These are phyloP conservation scores for Blastobotrys attinorum DNA, from an alignment of 805 yeast genomes.

Conservation along the genomic window DNA sequence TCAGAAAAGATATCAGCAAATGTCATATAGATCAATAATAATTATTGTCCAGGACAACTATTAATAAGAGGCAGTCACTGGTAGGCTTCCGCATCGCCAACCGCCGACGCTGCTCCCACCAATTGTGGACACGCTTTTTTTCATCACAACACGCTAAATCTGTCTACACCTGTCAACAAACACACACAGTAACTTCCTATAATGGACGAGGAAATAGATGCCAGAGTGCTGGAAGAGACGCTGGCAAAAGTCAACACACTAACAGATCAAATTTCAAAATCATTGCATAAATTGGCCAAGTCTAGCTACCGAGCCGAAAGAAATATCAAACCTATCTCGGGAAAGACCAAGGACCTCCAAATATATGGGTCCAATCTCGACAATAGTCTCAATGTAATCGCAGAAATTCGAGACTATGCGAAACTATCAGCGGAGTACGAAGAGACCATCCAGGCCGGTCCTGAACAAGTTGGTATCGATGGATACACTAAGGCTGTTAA, in stretches of 20 bases:
- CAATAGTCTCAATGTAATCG: conserved; percentile 22
- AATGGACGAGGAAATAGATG: conserved; percentile 45
- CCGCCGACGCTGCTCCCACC: too few relatives aligned
- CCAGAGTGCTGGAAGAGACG: conserved; percentile 72
- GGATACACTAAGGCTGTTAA: conserved; percentile 19
- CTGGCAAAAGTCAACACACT: conserved; percentile 50
- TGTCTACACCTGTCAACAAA: too few relatives aligned
- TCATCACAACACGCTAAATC: too few relatives aligned
- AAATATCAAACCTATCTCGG: conserved; percentile 64
- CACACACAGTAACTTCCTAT: too few relatives aligned
- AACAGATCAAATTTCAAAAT: conserved; percentile 45
- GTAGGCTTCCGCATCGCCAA: too few relatives aligned
- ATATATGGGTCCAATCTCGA: conserved; percentile 39
- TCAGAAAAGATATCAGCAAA: too few relatives aligned
- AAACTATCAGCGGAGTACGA: conserved; percentile 37
- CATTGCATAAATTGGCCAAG: conserved; percentile 45
- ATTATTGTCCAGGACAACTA: too few relatives aligned
- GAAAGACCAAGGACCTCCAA: conserved; percentile 50
- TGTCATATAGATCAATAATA: too few relatives aligned
- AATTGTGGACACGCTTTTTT: too few relatives aligned
- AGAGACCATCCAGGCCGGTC: conserved; percentile 21
- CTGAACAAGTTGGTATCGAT: conserved; percentile 20
- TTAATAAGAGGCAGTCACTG: too few relatives aligned
- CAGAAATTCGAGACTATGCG: conserved; percentile 34
- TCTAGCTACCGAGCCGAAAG: conserved; percentile 49